Percentiles rank a stretch among this genome's conserved stretches.
These are phyloP conservation scores for Protostelium mycophagum DNA, from an alignment of 78 protist genomes.

Conservation along the genomic window DNA sequence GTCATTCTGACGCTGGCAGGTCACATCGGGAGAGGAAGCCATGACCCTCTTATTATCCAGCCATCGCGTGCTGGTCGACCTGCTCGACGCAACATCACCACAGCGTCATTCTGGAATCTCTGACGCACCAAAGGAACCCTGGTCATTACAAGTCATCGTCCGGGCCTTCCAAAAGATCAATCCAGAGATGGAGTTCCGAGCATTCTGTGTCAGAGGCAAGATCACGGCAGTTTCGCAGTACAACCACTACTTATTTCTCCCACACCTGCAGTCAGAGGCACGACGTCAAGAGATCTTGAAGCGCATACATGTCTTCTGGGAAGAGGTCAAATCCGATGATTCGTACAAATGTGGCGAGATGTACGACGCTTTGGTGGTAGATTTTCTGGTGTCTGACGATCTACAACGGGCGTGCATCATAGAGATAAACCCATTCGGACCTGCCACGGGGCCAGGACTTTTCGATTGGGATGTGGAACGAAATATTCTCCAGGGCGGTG, in stretches of 20 bases:
- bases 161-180: constrained; percentile 3
- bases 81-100: constrained; percentile 3
- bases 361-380: neutral
- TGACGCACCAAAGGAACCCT: constrained; percentile 2
- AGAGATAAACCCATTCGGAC: neutral
- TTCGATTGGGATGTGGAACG: neutral
- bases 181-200: constrained; percentile 17
- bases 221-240: constrained; percentile 20
- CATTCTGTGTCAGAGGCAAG: constrained; percentile 4
- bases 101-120: constrained; percentile 1
- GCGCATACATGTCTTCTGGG: neutral
- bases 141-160: constrained; percentile 1
- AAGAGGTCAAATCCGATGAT: neutral
- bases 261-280: constrained; percentile 12
- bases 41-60: constrained; percentile 6
- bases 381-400: constrained; percentile 1
- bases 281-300: neutral
- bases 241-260: constrained; percentile 2
- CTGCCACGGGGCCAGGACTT: neutral
- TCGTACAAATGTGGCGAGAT: neutral
- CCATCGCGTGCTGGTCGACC: neutral
- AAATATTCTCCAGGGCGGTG: neutral
- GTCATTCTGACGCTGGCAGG: constrained; percentile 1
- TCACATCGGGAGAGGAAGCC: constrained; percentile 13
- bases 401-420: constrained; percentile 1